phyloP scores from a whole-genome alignment of 2,329 filamentous ascomycete genomes.

The Talaromyces albobiverticillius region DNA sequence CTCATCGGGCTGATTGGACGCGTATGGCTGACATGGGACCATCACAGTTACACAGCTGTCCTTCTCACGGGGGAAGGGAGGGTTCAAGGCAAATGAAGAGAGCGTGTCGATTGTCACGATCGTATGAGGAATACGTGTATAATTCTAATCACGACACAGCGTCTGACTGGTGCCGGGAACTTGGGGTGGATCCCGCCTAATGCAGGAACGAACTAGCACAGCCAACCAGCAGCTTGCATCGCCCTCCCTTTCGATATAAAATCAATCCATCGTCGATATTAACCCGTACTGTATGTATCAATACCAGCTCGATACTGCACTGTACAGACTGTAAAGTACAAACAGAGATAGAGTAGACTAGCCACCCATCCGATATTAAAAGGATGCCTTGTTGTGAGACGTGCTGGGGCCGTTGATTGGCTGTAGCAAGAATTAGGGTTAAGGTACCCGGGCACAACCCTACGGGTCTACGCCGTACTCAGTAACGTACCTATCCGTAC shows the following conservation, averaged over 20 bases:
- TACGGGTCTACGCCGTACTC: no score
- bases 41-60: slow-evolving; percentile 1
- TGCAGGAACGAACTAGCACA: slow-evolving; percentile 12
- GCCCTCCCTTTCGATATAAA: not conserved
- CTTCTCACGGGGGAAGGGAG: not conserved
- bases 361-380: no score
- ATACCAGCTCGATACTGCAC: no score
- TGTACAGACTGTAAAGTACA: no score
- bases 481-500: no score
- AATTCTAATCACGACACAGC: not conserved
- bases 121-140: not conserved
- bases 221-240: not conserved
- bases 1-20: not conserved
- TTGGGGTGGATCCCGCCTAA: not conserved
- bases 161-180: not conserved
- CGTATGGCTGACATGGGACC: not conserved
- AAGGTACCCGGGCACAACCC: no score
- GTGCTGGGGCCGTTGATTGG: no score
- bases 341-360: no score
- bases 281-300: no score
- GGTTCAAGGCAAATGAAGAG: not conserved
- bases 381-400: no score
- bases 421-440: no score
- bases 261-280: no score
- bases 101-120: not conserved